These are phyloP conservation scores for Solioccasus polychromus DNA, from an alignment of 768 basidiomycete genomes.

Conservation along the genomic window DNA sequence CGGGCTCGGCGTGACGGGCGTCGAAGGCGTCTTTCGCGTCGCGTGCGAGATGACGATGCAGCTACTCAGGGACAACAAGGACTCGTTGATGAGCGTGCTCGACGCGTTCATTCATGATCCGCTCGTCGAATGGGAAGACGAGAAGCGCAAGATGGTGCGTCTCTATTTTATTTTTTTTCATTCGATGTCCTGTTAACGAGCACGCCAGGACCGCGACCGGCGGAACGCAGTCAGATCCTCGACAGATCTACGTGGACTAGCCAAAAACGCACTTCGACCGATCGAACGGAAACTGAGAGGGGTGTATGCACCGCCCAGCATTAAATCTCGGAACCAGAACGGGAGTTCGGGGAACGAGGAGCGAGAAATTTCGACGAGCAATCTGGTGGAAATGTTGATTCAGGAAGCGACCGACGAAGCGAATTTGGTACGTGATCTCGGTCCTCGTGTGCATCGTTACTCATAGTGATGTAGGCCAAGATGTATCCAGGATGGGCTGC, in stretches of 20 bases:
- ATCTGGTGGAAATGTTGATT: constrained; percentile 88
- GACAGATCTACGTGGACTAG: constrained; percentile 61
- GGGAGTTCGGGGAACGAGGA: constrained; percentile 29
- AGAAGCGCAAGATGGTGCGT: constrained; percentile 62
- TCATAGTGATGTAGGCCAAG: constrained; percentile 49
- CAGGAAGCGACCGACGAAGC: constrained; percentile 75
- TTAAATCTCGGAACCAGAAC: constrained; percentile 37
- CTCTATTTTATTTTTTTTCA: too few species aligned
- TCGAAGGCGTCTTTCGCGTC: constrained; percentile 91
- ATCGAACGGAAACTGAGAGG: constrained; percentile 85
- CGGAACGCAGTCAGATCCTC: constrained; percentile 47
- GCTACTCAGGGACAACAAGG: constrained; percentile 84
- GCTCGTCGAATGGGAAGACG: constrained; percentile 91
- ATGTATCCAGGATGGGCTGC: constrained; percentile 93
- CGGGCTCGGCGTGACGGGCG: constrained; percentile 88
- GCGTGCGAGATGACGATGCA: constrained; percentile 90
- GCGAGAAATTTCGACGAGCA: constrained; percentile 65
- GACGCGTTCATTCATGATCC: constrained; percentile 98
- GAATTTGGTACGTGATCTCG: constrained; percentile 58
- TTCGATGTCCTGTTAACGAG: neutral
- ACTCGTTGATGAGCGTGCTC: constrained; percentile 90
- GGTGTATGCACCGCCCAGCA: constrained; percentile 49
- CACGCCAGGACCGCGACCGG: constrained; percentile 42
- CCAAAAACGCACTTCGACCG: constrained; percentile 71
- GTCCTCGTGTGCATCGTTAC: neutral